These are phyloP conservation scores for Lactarius indigo DNA, from an alignment of 768 basidiomycete genomes.

Conservation along the genomic window DNA sequence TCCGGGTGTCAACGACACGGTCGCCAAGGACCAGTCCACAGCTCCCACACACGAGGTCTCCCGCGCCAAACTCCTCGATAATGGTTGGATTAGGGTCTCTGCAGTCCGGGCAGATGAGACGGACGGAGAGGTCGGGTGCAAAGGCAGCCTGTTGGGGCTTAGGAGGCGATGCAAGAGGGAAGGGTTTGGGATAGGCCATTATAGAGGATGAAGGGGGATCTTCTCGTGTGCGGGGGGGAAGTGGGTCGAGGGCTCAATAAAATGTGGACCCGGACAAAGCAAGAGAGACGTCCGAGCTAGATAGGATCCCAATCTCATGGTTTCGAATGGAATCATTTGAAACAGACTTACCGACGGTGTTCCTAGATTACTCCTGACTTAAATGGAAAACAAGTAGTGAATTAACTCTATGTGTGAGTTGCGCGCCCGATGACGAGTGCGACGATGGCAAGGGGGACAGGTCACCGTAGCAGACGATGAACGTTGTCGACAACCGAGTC, in stretches of 20 bases:
- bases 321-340: neutral
- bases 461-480: neutral
- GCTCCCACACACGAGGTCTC: conserved; percentile 92
- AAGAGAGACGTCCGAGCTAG: conserved; percentile 1
- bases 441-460: neutral
- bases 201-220: neutral
- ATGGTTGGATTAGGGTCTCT: conserved; percentile 91
- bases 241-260: neutral
- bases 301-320: neutral
- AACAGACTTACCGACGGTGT: neutral
- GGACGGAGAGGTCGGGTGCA: conserved; percentile 82
- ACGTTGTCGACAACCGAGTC: neutral
- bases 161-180: conserved; percentile 64
- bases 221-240: conserved; percentile 6
- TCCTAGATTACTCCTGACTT: neutral
- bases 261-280: neutral
- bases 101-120: conserved; percentile 94
- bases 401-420: neutral
- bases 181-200: conserved; percentile 47
- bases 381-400: neutral
- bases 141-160: conserved; percentile 57
- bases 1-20: conserved; percentile 93
- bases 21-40: conserved; percentile 96
- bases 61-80: conserved; percentile 95
- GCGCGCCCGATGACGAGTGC: neutral